A percentile compares a stretch with the other conserved stretches of the same genome.
phyloP scores from a whole-genome alignment of 352 stramenopile genomes.

The Phytophthora pini region DNA sequence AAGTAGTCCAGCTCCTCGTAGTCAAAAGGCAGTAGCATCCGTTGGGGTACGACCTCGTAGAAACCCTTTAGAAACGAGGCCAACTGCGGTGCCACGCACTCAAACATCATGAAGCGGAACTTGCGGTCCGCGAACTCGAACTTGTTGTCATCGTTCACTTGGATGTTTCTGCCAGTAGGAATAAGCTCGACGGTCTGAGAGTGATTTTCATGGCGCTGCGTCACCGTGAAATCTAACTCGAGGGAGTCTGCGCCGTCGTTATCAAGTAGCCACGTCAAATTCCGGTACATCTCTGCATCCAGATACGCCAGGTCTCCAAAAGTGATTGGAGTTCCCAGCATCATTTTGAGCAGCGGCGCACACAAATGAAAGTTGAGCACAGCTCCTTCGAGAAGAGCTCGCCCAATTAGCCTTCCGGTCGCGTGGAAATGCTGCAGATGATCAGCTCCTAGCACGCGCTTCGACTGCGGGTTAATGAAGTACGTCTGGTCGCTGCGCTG shows the following conservation, averaged over 20 bases:
- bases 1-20: constrained; percentile 96
- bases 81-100: constrained; percentile 91
- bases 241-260: constrained; percentile 58
- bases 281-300: constrained; percentile 64
- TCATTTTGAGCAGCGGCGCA: constrained; percentile 96
- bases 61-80: constrained; percentile 93
- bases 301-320: constrained; percentile 94
- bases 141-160: constrained; percentile 97
- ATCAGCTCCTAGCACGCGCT: constrained; percentile 49
- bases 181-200: constrained; percentile 60
- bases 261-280: constrained; percentile 68
- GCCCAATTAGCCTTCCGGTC: constrained; percentile 59
- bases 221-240: constrained; percentile 70
- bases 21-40: constrained; percentile 95
- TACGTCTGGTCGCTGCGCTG: constrained; percentile 61
- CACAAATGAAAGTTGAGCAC: constrained; percentile 95
- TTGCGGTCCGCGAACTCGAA: constrained; percentile 93
- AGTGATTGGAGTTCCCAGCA: constrained; percentile 94
- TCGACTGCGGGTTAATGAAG: constrained; percentile 72
- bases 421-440: constrained; percentile 70
- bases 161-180: constrained; percentile 60
- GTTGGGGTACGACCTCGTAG: constrained; percentile 95
- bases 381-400: constrained; percentile 88
- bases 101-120: constrained; percentile 95
- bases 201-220: constrained; percentile 25